Evolutionary conservation across 2,329 filamentous ascomycete genomes (phyloP).

Genomic region (Ophiocordyceps robertsii): DNA sequence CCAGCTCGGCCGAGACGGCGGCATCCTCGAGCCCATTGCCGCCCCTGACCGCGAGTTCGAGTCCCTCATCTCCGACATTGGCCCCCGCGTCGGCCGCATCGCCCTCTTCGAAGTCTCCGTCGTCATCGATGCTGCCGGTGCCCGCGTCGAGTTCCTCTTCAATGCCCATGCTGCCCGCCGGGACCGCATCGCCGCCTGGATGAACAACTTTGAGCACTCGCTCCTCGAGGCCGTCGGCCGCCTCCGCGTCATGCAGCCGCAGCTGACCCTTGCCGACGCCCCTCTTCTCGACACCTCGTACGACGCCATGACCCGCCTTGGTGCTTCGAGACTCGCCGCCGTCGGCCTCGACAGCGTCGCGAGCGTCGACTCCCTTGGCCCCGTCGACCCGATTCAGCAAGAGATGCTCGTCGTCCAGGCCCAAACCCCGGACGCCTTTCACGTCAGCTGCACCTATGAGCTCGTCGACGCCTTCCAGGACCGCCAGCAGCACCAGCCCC

Average conservation of each 20-base stretch:
- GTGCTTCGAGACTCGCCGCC: conserved; percentile 24
- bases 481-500: conserved; percentile 7
- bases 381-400: conserved; percentile 33
- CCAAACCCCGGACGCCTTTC: conserved; percentile 25
- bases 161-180: conserved; percentile 26
- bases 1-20: conserved; percentile 31
- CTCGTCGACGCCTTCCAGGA: conserved; percentile 22
- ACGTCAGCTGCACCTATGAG: conserved; percentile 34
- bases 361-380: conserved; percentile 35
- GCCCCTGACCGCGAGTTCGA: conserved; percentile 23
- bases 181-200: conserved; percentile 30
- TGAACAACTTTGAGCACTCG: conserved; percentile 31
- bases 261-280: conserved; percentile 36
- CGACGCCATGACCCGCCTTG: conserved; percentile 29
- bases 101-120: conserved; percentile 37
- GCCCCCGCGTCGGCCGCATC: conserved; percentile 30
- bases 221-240: conserved; percentile 29
- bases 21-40: conserved; percentile 33
- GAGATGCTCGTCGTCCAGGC: conserved; percentile 34
- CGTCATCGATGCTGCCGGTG: conserved; percentile 28
- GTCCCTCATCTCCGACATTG: conserved; percentile 29
- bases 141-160: conserved; percentile 32
- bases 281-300: conserved; percentile 34
- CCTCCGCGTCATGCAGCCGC: conserved; percentile 26
- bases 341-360: conserved; percentile 25